These are phyloP conservation scores for Eutrema yunnanense DNA, from an alignment of 345 rosid species.

Conservation along the genomic window DNA sequence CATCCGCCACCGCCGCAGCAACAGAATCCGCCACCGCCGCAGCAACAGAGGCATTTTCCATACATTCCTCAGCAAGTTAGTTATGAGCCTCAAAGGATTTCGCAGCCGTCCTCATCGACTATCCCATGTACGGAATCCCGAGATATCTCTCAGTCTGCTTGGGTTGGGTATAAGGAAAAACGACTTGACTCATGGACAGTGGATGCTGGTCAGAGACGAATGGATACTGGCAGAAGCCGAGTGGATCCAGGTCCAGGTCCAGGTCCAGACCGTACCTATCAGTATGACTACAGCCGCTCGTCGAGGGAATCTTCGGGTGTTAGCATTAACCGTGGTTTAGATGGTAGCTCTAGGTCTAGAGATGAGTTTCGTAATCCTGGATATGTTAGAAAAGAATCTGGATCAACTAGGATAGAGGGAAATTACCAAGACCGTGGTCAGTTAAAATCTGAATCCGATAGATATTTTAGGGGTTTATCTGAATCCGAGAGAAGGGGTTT, in stretches of 20 bases:
- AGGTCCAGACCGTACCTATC: slow-evolving; percentile 26
- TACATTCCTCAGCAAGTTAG: slow-evolving; percentile 35
- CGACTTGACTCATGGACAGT: slow-evolving; percentile 30
- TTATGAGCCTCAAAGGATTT: slow-evolving; percentile 27
- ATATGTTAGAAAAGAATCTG: slow-evolving; percentile 35
- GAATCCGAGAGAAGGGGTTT: slow-evolving; percentile 14
- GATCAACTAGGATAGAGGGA: slow-evolving; percentile 23
- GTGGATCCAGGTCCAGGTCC: slow-evolving; percentile 8
- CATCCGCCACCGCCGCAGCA: slow-evolving; percentile 21
- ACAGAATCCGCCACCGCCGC: slow-evolving; percentile 25
- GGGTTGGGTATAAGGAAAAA: slow-evolving; percentile 19
- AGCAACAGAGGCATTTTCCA: slow-evolving; percentile 1
- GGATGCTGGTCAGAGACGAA: slow-evolving; percentile 8
- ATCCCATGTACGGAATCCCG: slow-evolving; percentile 22
- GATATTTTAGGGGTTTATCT: slow-evolving; percentile 38
- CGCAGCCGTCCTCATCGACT: slow-evolving; percentile 20
- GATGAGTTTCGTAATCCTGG: slow-evolving; percentile 33
- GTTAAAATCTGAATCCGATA: slow-evolving; percentile 32
- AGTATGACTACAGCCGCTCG: slow-evolving; percentile 31
- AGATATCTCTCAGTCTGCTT: slow-evolving; percentile 22
- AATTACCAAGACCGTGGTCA: slow-evolving; percentile 28
- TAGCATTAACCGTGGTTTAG: slow-evolving; percentile 39
- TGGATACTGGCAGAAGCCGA: slow-evolving; percentile 20
- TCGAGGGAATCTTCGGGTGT: slow-evolving; percentile 31
- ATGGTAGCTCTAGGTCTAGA: slow-evolving; percentile 42